phyloP scores from a whole-genome alignment of 1,139 yeast species.

The Lodderomyces pseudojiufengensis region DNA sequence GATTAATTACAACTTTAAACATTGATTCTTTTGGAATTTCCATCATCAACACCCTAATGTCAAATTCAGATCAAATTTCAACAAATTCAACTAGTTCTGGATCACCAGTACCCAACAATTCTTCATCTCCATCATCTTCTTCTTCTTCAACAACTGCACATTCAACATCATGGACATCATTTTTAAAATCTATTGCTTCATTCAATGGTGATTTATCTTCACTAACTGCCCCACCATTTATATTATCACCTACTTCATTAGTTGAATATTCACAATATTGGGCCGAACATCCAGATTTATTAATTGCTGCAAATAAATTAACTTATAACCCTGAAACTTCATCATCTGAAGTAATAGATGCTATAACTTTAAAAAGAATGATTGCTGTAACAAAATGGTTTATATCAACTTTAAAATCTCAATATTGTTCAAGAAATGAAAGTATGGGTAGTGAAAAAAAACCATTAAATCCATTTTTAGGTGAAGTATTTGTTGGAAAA shows the following conservation, averaged over 20 bases:
- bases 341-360: slow-evolving; percentile 42
- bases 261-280: slow-evolving; percentile 90
- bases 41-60: no score
- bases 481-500: slow-evolving; percentile 86
- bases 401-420: slow-evolving; percentile 84
- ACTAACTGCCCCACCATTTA: slow-evolving; percentile 97
- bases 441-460: slow-evolving; percentile 90
- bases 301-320: slow-evolving; percentile 60
- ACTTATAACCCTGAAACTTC: slow-evolving; percentile 32
- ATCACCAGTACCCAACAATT: slow-evolving; percentile 1
- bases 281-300: slow-evolving; percentile 86
- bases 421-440: slow-evolving; percentile 90
- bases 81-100: neutral
- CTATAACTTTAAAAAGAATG: slow-evolving; percentile 57
- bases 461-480: slow-evolving; percentile 91
- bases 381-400: slow-evolving; percentile 88
- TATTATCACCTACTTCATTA: slow-evolving; percentile 83
- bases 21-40: no score
- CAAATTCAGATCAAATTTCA: neutral
- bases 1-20: no score
- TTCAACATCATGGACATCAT: slow-evolving; percentile 73
- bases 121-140: slow-evolving; percentile 3
- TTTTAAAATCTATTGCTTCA: slow-evolving; percentile 85
- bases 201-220: slow-evolving; percentile 94
- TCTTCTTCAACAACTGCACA: slow-evolving; percentile 15